A percentile compares a stretch with the other conserved stretches of the same genome.
phyloP scores from a whole-genome alignment of 164 flowering plant genomes.

The Berberis vulgaris region DNA sequence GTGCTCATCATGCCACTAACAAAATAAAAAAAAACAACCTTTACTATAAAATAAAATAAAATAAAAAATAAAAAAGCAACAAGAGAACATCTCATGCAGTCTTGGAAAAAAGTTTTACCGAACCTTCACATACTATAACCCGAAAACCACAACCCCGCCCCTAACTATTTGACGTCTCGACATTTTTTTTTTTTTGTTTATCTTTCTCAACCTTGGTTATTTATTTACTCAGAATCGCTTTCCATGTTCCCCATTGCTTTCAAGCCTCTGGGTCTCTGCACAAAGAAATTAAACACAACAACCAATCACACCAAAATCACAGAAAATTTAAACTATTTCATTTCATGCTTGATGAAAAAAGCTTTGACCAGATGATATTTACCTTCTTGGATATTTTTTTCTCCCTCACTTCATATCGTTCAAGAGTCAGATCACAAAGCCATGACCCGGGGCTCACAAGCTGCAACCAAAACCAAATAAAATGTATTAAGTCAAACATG shows the following conservation, averaged over 20 bases:
- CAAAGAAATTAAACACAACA: not conserved
- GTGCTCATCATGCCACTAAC: too few species aligned
- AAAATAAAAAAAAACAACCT: too few species aligned
- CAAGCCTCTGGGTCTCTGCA: slow-evolving; percentile 88
- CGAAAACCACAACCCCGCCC: not conserved
- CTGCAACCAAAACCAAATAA: slow-evolving; percentile 21
- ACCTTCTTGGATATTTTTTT: slow-evolving; percentile 89
- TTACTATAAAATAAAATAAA: too few species aligned
- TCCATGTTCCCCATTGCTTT: slow-evolving; percentile 87
- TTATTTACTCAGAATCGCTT: slow-evolving; percentile 56
- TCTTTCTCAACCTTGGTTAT: too few species aligned
- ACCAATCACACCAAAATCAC: not conserved
- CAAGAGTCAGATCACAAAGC: slow-evolving; percentile 78
- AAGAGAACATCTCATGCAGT: too few species aligned
- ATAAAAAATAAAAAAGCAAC: too few species aligned
- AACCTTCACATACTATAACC: too few species aligned
- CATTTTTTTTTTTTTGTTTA: too few species aligned
- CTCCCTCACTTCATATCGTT: slow-evolving; percentile 88
- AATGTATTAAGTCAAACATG: not conserved
- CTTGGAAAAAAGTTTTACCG: too few species aligned
- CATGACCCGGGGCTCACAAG: slow-evolving; percentile 83
- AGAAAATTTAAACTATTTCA: not conserved
- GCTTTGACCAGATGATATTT: not conserved
- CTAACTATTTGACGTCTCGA: not conserved
- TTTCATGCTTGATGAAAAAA: too few species aligned